Conservation (phyloP, 495 filamentous ascomycete species). For the Pyrenula aspistea region DNA sequence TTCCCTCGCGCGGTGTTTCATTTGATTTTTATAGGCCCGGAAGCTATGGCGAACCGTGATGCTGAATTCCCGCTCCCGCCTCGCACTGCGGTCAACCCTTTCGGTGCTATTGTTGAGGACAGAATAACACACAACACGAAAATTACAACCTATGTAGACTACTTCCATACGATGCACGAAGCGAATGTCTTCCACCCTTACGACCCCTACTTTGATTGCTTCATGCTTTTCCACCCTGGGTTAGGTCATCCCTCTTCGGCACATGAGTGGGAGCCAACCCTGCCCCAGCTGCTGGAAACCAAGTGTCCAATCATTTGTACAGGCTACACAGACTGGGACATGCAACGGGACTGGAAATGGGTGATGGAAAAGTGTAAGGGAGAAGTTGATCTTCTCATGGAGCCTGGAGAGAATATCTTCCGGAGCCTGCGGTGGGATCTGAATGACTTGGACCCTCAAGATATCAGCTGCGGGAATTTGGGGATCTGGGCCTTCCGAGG, state of each 20-base stretch:
- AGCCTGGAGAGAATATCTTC: conserved; percentile 90
- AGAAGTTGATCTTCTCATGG: conserved; percentile 83
- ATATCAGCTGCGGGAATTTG: conserved; percentile 93
- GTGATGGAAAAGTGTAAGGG: conserved; percentile 70
- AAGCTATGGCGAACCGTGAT: conserved; percentile 85
- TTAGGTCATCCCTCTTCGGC: conserved; percentile 85
- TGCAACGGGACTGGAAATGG: conserved; percentile 84
- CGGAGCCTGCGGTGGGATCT: conserved; percentile 93
- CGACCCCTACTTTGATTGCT: conserved; percentile 95
- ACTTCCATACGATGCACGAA: conserved; percentile 93
- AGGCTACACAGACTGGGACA: conserved; percentile 90
- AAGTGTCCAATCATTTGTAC: conserved; percentile 90
- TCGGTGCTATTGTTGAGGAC: conserved; percentile 84
- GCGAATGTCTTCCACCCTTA: conserved; percentile 80
- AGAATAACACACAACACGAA: conserved; percentile 75
- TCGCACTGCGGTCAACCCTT: conserved; percentile 74
- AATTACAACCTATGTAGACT: conserved; percentile 93
- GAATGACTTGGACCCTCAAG: conserved; percentile 89
- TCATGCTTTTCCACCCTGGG: conserved; percentile 92
- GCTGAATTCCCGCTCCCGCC: conserved; percentile 81
- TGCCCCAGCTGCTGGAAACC: conserved; percentile 82
- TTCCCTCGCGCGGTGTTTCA: conserved; percentile 69
- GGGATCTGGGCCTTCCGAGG: conserved; percentile 93
- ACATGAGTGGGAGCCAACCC: conserved; percentile 84
- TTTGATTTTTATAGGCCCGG: conserved; percentile 88